A percentile compares a stretch with the other conserved stretches of the same genome.
These are phyloP conservation scores for Geranium rotundifolium DNA, from an alignment of 345 rosid species.

Conservation along the genomic window DNA sequence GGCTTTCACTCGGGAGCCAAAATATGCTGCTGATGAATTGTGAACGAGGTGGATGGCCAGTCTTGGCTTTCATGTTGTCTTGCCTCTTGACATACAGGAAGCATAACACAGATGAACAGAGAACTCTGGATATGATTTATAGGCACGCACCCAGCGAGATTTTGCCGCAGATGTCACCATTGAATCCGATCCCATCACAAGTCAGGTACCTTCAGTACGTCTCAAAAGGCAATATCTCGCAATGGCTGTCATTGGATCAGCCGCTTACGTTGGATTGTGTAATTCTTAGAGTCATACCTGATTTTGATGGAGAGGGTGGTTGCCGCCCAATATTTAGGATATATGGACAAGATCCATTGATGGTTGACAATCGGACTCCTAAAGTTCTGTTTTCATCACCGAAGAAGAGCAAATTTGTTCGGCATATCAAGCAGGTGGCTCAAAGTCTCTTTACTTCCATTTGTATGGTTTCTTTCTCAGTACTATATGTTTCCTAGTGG, in stretches of 20 bases:
- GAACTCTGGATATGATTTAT: slow-evolving; percentile 65
- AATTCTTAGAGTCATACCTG: slow-evolving; percentile 49
- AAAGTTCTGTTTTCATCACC: slow-evolving; percentile 62
- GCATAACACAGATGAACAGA: slow-evolving; percentile 50
- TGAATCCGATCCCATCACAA: slow-evolving; percentile 66
- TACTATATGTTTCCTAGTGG: background rate
- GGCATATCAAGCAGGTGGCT: slow-evolving; percentile 50
- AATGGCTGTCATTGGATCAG: slow-evolving; percentile 61
- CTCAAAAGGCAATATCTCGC: slow-evolving; percentile 53
- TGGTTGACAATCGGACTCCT: slow-evolving; percentile 45
- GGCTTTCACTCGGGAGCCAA: slow-evolving; percentile 53
- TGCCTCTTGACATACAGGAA: slow-evolving; percentile 55
- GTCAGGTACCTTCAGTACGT: slow-evolving; percentile 68
- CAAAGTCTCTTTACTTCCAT: slow-evolving; percentile 8
- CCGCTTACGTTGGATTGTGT: slow-evolving; percentile 57
- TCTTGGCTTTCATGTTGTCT: slow-evolving; percentile 71
- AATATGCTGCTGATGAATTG: slow-evolving; percentile 61
- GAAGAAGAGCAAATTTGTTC: slow-evolving; percentile 31
- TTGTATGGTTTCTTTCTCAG: background rate
- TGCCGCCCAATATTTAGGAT: slow-evolving; percentile 65
- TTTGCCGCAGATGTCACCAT: slow-evolving; percentile 46
- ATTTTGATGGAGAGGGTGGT: slow-evolving; percentile 55
- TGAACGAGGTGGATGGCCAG: slow-evolving; percentile 70
- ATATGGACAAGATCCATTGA: slow-evolving; percentile 58
- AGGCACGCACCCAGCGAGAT: slow-evolving; percentile 66